These are phyloP conservation scores for Aspergillus diversus DNA, from an alignment of 495 filamentous ascomycete species.

Conservation along the genomic window DNA sequence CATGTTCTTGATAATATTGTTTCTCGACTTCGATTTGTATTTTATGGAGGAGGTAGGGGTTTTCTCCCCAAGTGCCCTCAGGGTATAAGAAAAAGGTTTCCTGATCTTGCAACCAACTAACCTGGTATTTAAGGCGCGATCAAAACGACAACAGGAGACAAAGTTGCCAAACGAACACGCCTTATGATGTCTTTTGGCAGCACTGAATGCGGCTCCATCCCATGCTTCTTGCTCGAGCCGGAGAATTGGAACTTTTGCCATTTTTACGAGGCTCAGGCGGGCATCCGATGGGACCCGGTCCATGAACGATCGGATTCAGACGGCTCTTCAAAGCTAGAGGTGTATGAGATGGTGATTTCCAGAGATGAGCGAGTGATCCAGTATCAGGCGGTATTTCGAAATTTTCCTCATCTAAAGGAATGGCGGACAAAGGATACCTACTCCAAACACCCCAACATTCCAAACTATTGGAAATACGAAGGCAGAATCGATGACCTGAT, in stretches of 20 bases:
- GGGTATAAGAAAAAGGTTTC: too few relatives aligned
- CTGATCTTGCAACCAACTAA: too few relatives aligned
- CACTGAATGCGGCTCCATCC: background rate
- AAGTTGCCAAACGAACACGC: background rate
- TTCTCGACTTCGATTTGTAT: background rate
- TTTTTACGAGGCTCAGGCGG: constrained; percentile 1
- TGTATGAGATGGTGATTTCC: constrained; percentile 21
- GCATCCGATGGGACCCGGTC: constrained; percentile 8
- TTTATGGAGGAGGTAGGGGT: background rate
- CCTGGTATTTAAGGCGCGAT: background rate
- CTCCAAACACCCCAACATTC: constrained; percentile 47
- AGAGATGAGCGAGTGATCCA: constrained; percentile 6
- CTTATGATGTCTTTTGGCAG: background rate
- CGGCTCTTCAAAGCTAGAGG: constrained; percentile 20
- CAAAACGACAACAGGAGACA: background rate
- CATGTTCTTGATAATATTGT: background rate
- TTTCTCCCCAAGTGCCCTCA: background rate
- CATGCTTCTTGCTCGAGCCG: background rate
- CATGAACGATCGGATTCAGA: constrained; percentile 42
- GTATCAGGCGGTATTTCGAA: constrained; percentile 38
- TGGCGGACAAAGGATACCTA: constrained; percentile 61
- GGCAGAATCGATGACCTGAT: constrained; percentile 62
- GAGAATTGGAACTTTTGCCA: background rate
- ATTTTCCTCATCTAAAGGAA: constrained; percentile 56
- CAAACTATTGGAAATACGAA: constrained; percentile 51